Evolutionary conservation across 257 asterid species (phyloP), one percentile per base, ranked within the genome.

Genomic region (Schizonepeta tenuifolia): DNA sequence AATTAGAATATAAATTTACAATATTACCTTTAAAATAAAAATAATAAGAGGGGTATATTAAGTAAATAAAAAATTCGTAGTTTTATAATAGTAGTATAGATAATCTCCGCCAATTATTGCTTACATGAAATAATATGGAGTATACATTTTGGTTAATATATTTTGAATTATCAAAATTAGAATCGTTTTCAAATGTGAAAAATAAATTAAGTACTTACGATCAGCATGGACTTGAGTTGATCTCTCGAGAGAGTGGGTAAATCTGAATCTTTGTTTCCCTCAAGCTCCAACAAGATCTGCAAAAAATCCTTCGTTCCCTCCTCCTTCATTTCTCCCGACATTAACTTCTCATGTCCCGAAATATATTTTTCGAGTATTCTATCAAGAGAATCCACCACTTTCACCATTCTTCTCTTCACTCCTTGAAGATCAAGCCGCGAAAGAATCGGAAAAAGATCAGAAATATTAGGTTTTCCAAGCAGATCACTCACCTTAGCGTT

Each of bases 371-470:
- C 54, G 2, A 65, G 57, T 0, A 65, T 15, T 24, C 0, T 0
- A 9, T 65, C 57, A 1, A 63, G 2, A 41, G 38, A 49, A 1
- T 62, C 53, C 18, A 62, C 28, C 35, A 18, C 53, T 17, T 5
- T 26, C 7, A 2, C 5, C 70, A 65, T 65, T 14, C 7, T 9
- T 14, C 28, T 20, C 50, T 44, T 6, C 9, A 79, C 59, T 7
- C 87, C 84, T 57, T 86, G 88, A 28, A 86, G 18, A 54, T 82
- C 88, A 36, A 83, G 67, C 76, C 75, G 67, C 0, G 84, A 75
- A 31, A 84, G 73, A 65, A 75, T 12, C 1, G 84, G 87, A 44
- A 86, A 81, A 28, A 83, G 80, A 72, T 86, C 90, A 0, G 86
- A 83, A 4, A 83, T 55, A 65, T 86, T 83, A 1, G 89, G 86